phyloP scores from a whole-genome alignment of 192 early-diverging fungal species.

The Coemansia furcata region DNA sequence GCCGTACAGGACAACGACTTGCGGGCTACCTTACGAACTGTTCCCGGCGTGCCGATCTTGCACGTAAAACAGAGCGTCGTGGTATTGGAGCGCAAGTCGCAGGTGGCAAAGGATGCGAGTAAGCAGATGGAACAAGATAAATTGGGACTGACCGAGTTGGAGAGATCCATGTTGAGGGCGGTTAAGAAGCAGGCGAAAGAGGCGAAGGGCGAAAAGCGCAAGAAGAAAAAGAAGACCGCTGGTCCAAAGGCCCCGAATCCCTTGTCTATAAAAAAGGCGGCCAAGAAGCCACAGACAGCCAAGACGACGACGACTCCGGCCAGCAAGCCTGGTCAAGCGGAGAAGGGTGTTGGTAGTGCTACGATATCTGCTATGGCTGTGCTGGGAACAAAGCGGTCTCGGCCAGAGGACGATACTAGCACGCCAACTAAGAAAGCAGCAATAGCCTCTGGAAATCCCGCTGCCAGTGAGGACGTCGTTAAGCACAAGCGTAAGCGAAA shows the following conservation, averaged over 20 bases:
- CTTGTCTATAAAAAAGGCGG: slow-evolving; percentile 76
- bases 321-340: background rate
- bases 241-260: slow-evolving; percentile 84
- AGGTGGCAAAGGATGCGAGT: slow-evolving; percentile 46
- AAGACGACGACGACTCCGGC: background rate
- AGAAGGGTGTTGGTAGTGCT: background rate
- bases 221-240: slow-evolving; percentile 56
- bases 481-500: slow-evolving; percentile 28
- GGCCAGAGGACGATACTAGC: background rate
- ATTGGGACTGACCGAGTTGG: slow-evolving; percentile 52
- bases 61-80: slow-evolving; percentile 76
- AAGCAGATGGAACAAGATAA: slow-evolving; percentile 49
- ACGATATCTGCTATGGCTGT: background rate
- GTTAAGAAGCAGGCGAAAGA: slow-evolving; percentile 46
- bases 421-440: background rate
- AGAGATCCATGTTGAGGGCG: slow-evolving; percentile 56
- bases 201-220: slow-evolving; percentile 27
- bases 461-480: background rate
- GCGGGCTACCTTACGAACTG: slow-evolving; percentile 57
- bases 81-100: slow-evolving; percentile 75
- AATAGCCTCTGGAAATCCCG: background rate
- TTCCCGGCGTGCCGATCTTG: slow-evolving; percentile 86
- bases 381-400: slow-evolving; percentile 14
- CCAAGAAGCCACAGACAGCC: slow-evolving; percentile 8
- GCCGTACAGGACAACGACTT: slow-evolving; percentile 76